phyloP scores from a whole-genome alignment of 495 filamentous ascomycete species.

The Tuber borchii region DNA sequence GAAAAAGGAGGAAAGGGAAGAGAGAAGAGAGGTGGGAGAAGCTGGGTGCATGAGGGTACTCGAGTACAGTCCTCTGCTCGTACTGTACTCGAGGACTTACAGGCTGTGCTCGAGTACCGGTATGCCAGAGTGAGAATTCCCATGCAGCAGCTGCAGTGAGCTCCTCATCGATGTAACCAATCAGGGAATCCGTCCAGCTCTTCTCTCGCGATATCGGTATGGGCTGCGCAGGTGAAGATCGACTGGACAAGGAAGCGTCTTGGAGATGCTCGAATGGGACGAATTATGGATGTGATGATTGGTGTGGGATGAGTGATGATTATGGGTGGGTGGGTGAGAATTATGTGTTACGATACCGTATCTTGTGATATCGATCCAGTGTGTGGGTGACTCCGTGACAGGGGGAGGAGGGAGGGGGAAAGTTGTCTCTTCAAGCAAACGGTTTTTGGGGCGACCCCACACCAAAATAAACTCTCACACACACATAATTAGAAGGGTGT shows the following conservation, averaged over 20 bases:
- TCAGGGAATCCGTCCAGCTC: not conserved
- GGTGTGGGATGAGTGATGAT: not conserved
- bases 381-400: not conserved
- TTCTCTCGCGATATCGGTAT: not conserved
- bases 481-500: too few species aligned
- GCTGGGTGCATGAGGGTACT: too few species aligned
- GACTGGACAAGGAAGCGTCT: conserved; percentile 30
- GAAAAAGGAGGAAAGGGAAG: not conserved
- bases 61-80: too few species aligned
- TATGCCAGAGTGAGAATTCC: not conserved
- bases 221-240: conserved; percentile 27
- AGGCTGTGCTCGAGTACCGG: not conserved
- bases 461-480: conserved; percentile 4
- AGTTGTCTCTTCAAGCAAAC: conserved; percentile 26
- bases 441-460: conserved; percentile 40
- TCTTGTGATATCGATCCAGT: not conserved
- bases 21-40: not conserved
- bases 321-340: not conserved
- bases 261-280: conserved; percentile 40
- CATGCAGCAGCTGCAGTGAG: not conserved
- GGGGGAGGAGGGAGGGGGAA: too few species aligned
- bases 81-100: too few species aligned
- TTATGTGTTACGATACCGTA: not conserved
- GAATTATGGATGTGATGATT: conserved; percentile 10
- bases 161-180: not conserved